These are phyloP conservation scores for Hypoxylon trugodes DNA, from an alignment of 495 filamentous ascomycete genomes.

Conservation along the genomic window DNA sequence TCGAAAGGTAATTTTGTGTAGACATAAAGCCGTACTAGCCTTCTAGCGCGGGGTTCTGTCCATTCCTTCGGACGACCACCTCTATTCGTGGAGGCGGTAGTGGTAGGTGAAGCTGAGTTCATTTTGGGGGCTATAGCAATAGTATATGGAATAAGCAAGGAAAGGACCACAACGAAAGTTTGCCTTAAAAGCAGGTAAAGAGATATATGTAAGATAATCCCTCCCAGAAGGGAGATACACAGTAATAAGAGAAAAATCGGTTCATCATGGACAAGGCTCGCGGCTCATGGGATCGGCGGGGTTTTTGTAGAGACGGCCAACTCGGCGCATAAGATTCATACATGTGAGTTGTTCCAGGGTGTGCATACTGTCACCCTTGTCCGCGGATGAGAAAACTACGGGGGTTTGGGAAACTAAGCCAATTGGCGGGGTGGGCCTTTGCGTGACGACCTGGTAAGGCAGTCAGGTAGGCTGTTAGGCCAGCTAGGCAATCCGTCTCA, in stretches of 20 bases:
- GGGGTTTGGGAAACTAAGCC: constrained; percentile 7
- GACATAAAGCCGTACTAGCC: constrained; percentile 54
- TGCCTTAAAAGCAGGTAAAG: background rate
- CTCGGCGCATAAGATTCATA: constrained; percentile 12
- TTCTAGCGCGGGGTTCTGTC: constrained; percentile 54
- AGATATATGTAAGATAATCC: constrained; percentile 13
- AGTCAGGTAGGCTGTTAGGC: constrained; percentile 28
- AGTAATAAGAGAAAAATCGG: constrained; percentile 20
- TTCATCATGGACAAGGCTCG: constrained; percentile 22
- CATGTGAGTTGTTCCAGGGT: background rate
- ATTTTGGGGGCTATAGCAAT: constrained; percentile 20
- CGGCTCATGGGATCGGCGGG: constrained; percentile 31
- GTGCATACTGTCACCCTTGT: background rate
- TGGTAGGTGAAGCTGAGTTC: constrained; percentile 44
- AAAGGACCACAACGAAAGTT: background rate
- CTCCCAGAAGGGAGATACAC: constrained; percentile 7
- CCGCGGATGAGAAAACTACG: constrained; percentile 9
- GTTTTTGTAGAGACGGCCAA: constrained; percentile 26
- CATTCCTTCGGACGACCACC: constrained; percentile 57
- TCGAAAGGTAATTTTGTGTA: constrained; percentile 55
- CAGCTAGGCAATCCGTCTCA: background rate
- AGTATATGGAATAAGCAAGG: background rate
- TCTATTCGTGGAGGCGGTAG: constrained; percentile 43
- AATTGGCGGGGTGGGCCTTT: constrained; percentile 3
- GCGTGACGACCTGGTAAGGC: constrained; percentile 21